Evolutionary conservation across 2,329 filamentous ascomycete genomes (phyloP).

Genomic region (Sclerotinia nivalis): DNA sequence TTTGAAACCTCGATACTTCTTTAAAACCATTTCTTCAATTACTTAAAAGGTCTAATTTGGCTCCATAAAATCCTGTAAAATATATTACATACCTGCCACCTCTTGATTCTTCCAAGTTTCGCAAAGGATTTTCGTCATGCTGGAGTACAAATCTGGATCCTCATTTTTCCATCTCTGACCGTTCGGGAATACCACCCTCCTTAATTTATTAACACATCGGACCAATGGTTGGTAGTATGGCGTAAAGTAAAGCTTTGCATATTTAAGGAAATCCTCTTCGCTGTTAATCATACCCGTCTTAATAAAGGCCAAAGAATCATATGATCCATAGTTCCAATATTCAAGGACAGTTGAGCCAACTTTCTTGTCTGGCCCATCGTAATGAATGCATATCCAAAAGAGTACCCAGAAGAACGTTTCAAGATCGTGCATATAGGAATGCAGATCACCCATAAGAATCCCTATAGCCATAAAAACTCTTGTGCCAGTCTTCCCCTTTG

Average conservation of each 20-base stretch:
- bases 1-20: too few species aligned
- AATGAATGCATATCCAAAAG: conserved; percentile 24
- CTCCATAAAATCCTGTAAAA: background rate
- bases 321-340: background rate
- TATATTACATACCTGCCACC: background rate
- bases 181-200: background rate
- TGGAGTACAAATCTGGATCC: background rate
- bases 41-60: background rate
- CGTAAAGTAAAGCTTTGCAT: background rate
- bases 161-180: background rate
- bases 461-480: conserved; percentile 45
- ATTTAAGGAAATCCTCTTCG: background rate
- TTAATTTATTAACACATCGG: background rate
- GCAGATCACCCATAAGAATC: conserved; percentile 37
- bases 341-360: background rate
- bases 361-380: background rate
- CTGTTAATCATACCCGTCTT: background rate
- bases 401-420: conserved; percentile 41
- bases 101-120: background rate
- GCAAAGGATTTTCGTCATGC: background rate
- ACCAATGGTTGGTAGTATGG: background rate
- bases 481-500: conserved; percentile 37
- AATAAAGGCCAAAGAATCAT: too few species aligned
- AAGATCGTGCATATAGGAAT: conserved; percentile 43
- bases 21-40: too few species aligned